phyloP scores from a whole-genome alignment of 2,329 filamentous ascomycete species.

The Plenodomus tracheiphilus region DNA sequence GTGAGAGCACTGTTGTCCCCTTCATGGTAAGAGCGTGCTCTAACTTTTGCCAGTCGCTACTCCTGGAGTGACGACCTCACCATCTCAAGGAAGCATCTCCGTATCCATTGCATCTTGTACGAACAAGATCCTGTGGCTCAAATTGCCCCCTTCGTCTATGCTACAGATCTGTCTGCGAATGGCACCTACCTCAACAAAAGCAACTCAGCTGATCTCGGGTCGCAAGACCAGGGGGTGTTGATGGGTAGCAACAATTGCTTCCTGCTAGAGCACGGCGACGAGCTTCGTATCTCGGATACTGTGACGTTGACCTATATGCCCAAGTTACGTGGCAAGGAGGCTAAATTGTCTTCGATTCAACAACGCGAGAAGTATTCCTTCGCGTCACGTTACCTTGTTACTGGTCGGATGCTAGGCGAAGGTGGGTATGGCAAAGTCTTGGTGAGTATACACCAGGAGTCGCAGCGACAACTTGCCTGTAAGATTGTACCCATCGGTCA shows the following conservation, averaged over 20 bases:
- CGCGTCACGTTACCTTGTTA: slow-evolving; percentile 53
- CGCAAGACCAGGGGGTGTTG: slow-evolving; percentile 29
- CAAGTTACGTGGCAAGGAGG: slow-evolving; percentile 4
- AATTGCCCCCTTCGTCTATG: slow-evolving; percentile 53
- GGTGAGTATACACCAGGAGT: slow-evolving; percentile 56
- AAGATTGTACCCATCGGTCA: slow-evolving; percentile 62
- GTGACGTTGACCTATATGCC: slow-evolving; percentile 35
- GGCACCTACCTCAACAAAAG: slow-evolving; percentile 43
- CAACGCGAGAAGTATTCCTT: slow-evolving; percentile 50
- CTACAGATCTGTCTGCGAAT: slow-evolving; percentile 51
- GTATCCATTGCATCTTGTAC: slow-evolving; percentile 52
- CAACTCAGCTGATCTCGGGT: slow-evolving; percentile 22
- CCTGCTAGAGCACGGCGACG: slow-evolving; percentile 51
- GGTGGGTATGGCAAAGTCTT: slow-evolving; percentile 60
- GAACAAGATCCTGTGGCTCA: slow-evolving; percentile 41
- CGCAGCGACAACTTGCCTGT: slow-evolving; percentile 67
- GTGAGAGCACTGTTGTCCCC: slow-evolving; percentile 22
- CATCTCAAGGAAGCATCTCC: slow-evolving; percentile 53
- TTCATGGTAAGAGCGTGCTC: slow-evolving; percentile 9
- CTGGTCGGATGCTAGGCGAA: slow-evolving; percentile 55
- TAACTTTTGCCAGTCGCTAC: slow-evolving; percentile 30
- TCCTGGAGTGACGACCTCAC: slow-evolving; percentile 35
- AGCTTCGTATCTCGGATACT: slow-evolving; percentile 39
- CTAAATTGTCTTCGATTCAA: slow-evolving; percentile 25
- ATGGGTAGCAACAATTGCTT: slow-evolving; percentile 43